Evolutionary conservation across 2,329 filamentous ascomycete genomes (phyloP).

Genomic region (Onygenales sp.): DNA sequence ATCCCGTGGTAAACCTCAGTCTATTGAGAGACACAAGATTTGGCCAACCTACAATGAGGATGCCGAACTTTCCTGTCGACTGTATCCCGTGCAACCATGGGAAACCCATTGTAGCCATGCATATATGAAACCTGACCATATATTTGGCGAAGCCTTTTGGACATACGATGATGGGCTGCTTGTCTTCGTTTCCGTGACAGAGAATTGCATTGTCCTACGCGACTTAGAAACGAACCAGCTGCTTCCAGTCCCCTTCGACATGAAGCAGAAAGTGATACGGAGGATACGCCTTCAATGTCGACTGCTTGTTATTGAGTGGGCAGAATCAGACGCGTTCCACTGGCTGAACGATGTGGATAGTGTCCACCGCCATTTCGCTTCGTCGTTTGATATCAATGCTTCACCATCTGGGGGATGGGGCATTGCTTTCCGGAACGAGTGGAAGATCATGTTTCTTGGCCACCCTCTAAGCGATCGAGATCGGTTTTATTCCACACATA

Average conservation of each 20-base stretch:
- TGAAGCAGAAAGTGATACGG: conserved; percentile 41
- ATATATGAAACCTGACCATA: conserved; percentile 21
- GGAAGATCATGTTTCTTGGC: conserved; percentile 51
- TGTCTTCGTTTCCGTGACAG: conserved; percentile 39
- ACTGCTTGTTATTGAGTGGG: conserved; percentile 57
- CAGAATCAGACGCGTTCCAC: conserved; percentile 43
- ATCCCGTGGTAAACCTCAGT: conserved; percentile 37
- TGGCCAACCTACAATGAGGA: conserved; percentile 20
- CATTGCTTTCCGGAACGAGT: conserved; percentile 47
- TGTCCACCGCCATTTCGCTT: conserved; percentile 51
- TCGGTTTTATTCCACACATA: conserved; percentile 56
- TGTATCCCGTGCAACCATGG: conserved; percentile 34
- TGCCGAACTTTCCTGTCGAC: conserved; percentile 26
- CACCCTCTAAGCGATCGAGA: conserved; percentile 46
- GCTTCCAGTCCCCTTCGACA: conserved; percentile 44
- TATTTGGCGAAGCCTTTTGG: conserved; percentile 40
- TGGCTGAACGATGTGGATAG: conserved; percentile 42
- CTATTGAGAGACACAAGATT: conserved; percentile 37
- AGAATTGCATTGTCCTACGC: conserved; percentile 33
- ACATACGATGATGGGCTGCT: conserved; percentile 49
- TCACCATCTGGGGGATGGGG: conserved; percentile 26
- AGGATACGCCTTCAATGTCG: conserved; percentile 44
- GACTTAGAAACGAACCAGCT: conserved; percentile 40
- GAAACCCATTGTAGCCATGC: conserved; percentile 30
- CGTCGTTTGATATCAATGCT: conserved; percentile 43